Evolutionary conservation across 2,329 filamentous ascomycete species (phyloP), one percentile per base, ranked within the genome.

Genomic region (Tolypocladium sp.): DNA sequence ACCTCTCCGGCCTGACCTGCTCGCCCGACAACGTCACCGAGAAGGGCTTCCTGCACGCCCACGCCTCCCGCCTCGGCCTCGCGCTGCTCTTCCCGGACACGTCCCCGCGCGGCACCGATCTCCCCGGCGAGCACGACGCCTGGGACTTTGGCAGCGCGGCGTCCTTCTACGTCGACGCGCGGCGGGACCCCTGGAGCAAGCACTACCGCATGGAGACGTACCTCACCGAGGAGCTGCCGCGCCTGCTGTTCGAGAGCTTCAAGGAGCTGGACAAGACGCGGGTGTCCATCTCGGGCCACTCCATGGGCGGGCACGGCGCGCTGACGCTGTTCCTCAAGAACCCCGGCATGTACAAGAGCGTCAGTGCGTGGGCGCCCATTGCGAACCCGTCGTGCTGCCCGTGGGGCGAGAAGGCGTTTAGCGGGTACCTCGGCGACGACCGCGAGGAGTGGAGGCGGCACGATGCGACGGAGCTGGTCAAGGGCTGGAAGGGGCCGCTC

Each of bases 171-270:
- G 78, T 99, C 66, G 88, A 99, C 73, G 92, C 93, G 12, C 90
- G 86, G 5, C 81, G 79, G 64, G 81, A 83, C 37, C 91, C 92
- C 12, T 99, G 87, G 80, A 78, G 78, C 60, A 78, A 79, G 58
- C 85, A 91, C 71, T 99, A 99, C 81, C 88, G 87, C 67, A 99
- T 99, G 94, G 92, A 97, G 80, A 86, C 82, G 63, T 99, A 99
- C 79, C 82, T 99, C 65, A 87, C 89, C n/a, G 74, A 83, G 58
- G 94, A 99, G 76, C 85, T 99, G n/a, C 93, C 92, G 1, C 77
- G 80, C 20, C 79, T 86, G 1, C 82, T 97, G 30, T 95, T 92
- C 74, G 74, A 74, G 37, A 81, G 83, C 33, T 96, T 92, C 75
- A 79, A 83, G 37, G 81, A 73, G 65, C 79, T 99, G 37, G 93